These are phyloP conservation scores for Trypanosoma brucei DNA, from an alignment of 208 protist genomes.

Conservation along the genomic window DNA sequence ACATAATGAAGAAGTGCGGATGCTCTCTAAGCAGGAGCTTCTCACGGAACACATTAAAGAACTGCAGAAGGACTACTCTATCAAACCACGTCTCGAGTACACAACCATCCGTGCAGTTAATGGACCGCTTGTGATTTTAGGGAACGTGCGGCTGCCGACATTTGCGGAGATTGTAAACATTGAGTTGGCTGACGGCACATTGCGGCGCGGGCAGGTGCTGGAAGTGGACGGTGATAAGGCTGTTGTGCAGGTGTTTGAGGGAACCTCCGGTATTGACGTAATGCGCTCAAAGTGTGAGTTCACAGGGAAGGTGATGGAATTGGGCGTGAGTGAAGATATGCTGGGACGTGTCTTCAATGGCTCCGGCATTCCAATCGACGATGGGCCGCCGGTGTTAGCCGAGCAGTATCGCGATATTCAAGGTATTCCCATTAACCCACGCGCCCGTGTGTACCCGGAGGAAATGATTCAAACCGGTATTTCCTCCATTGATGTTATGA, in stretches of 20 bases:
- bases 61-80: conserved; percentile 60
- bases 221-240: conserved; percentile 98
- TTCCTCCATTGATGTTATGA: conserved; percentile 99
- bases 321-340: conserved; percentile 99
- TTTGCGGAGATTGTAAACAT: conserved; percentile 99
- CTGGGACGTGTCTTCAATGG: conserved; percentile 99
- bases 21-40: conserved; percentile 87
- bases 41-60: conserved; percentile 69
- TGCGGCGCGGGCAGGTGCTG: conserved; percentile 97
- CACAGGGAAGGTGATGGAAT: conserved; percentile 98
- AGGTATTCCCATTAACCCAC: conserved; percentile 99
- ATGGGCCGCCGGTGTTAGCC: conserved; percentile 96
- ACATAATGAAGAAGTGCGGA: conserved; percentile 38
- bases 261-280: conserved; percentile 99
- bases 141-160: conserved; percentile 98
- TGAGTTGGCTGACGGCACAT: conserved; percentile 94
- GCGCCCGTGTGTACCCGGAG: conserved; percentile 98
- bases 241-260: conserved; percentile 99
- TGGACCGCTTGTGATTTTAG: conserved; percentile 99
- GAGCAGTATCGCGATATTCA: conserved; percentile 99
- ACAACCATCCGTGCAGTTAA: conserved; percentile 98
- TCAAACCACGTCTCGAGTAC: conserved; percentile 95
- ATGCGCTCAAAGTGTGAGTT: conserved; percentile 96
- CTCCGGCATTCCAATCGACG: conserved; percentile 99
- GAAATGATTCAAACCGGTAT: conserved; percentile 99